These are phyloP conservation scores for Ceratocystis colombiana DNA, from an alignment of 2,329 filamentous ascomycete genomes.

Conservation along the genomic window DNA sequence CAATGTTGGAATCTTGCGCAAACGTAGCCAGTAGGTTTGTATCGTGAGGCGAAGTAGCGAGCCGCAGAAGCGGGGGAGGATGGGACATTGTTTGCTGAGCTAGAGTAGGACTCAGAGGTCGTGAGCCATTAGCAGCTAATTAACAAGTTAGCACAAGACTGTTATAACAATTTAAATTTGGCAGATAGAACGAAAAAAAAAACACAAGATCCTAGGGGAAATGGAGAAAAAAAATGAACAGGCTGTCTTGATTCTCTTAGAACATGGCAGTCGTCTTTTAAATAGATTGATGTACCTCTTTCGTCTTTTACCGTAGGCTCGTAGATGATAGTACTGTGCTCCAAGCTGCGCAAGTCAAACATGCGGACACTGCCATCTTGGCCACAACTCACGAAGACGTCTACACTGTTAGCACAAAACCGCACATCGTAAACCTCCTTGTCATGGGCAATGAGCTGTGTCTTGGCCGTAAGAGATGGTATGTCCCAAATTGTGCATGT, in stretches of 20 bases:
- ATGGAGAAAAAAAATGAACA: background rate
- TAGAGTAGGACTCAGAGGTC: conserved; percentile 58
- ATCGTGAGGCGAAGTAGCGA: conserved; percentile 89
- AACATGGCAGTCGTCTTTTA: background rate
- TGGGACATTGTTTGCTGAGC: conserved; percentile 68
- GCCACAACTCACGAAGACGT: conserved; percentile 95
- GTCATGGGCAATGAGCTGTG: conserved; percentile 94
- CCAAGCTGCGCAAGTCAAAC: conserved; percentile 92
- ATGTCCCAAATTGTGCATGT: conserved; percentile 99
- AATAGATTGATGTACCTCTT: conserved; percentile 42
- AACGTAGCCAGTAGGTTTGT: conserved; percentile 95
- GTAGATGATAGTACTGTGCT: conserved; percentile 98
- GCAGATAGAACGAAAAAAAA: conserved; percentile 27
- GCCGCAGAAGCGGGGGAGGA: conserved; percentile 64
- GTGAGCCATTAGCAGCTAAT: conserved; percentile 46
- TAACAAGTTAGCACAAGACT: conserved; percentile 13
- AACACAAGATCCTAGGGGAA: background rate
- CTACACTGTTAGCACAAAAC: conserved; percentile 96
- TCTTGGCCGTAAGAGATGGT: conserved; percentile 92
- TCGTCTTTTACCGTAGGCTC: conserved; percentile 85
- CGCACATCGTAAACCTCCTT: conserved; percentile 98
- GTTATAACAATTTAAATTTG: background rate
- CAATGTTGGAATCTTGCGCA: conserved; percentile 80
- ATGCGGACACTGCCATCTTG: conserved; percentile 96
- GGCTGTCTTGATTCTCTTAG: background rate